Evolutionary conservation across 768 basidiomycete species (phyloP).

Genomic region (Rubroboletus pulcherrimus): DNA sequence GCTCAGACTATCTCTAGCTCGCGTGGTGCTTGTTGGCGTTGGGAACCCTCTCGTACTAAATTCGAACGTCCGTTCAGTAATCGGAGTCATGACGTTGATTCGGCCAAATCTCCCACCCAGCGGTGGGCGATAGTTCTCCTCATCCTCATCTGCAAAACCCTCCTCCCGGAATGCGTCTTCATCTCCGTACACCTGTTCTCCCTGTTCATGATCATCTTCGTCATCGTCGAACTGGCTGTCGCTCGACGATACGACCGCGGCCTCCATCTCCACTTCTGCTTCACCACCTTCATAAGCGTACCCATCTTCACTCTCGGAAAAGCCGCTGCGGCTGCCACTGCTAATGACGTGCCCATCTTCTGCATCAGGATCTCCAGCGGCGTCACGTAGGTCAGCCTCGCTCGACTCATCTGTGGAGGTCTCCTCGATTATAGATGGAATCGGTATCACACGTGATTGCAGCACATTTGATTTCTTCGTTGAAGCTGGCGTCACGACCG

Average conservation of each 20-base stretch:
- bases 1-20: slow-evolving; percentile 38
- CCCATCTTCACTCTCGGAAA: slow-evolving; percentile 35
- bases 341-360: slow-evolving; percentile 26
- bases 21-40: slow-evolving; percentile 41
- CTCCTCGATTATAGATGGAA: slow-evolving; percentile 25
- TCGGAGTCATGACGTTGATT: slow-evolving; percentile 96
- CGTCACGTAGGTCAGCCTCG: slow-evolving; percentile 21
- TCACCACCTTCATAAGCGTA: slow-evolving; percentile 29
- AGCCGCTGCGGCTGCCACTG: slow-evolving; percentile 27
- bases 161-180: slow-evolving; percentile 31
- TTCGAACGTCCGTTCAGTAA: slow-evolving; percentile 92
- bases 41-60: slow-evolving; percentile 56
- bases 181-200: slow-evolving; percentile 14
- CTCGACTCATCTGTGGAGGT: slow-evolving; percentile 33
- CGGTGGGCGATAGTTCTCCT: slow-evolving; percentile 38
- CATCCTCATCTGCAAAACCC: slow-evolving; percentile 28
- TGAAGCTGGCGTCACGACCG: slow-evolving; percentile 16
- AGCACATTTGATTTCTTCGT: slow-evolving; percentile 18
- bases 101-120: slow-evolving; percentile 74
- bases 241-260: slow-evolving; percentile 27
- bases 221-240: slow-evolving; percentile 33
- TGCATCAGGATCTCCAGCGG: slow-evolving; percentile 18
- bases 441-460: slow-evolving; percentile 17
- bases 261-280: slow-evolving; percentile 24
- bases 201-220: slow-evolving; percentile 20